Conservation (phyloP, 352 stramenopile genomes). For the Globisporangium nunn region DNA sequence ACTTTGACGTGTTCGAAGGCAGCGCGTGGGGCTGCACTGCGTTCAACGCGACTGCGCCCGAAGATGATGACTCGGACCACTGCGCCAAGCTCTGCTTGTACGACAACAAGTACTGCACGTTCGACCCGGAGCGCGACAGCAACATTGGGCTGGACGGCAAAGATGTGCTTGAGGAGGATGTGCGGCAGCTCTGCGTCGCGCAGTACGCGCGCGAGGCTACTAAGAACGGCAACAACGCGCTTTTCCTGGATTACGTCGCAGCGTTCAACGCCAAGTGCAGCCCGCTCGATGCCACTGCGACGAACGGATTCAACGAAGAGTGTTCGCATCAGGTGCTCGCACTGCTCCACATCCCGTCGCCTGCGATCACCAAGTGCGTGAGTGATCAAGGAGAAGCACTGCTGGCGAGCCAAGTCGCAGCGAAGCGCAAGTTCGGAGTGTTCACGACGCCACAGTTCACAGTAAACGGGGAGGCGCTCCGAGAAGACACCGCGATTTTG, state of each 20-base stretch:
- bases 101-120: conserved; percentile 21
- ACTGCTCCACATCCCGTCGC: neutral
- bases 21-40: conserved; percentile 1
- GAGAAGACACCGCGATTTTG: conserved; percentile 1
- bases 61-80: neutral
- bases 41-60: neutral
- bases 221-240: conserved; percentile 6
- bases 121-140: conserved; percentile 24
- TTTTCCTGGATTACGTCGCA: conserved; percentile 21
- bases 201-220: conserved; percentile 6
- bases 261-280: conserved; percentile 19
- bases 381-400: conserved; percentile 1
- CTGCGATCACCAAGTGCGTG: neutral
- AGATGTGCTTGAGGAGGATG: conserved; percentile 23
- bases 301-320: conserved; percentile 6
- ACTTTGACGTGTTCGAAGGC: conserved; percentile 6
- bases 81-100: conserved; percentile 21
- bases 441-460: conserved; percentile 19
- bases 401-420: conserved; percentile 9
- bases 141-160: conserved; percentile 19
- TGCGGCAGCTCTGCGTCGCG: conserved; percentile 21
- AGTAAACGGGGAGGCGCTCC: conserved; percentile 21
- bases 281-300: conserved; percentile 2
- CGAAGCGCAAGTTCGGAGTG: conserved; percentile 15
- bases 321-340: neutral